phyloP scores from a whole-genome alignment of 257 asterid genomes.

The Solanum pinnatisectum region DNA sequence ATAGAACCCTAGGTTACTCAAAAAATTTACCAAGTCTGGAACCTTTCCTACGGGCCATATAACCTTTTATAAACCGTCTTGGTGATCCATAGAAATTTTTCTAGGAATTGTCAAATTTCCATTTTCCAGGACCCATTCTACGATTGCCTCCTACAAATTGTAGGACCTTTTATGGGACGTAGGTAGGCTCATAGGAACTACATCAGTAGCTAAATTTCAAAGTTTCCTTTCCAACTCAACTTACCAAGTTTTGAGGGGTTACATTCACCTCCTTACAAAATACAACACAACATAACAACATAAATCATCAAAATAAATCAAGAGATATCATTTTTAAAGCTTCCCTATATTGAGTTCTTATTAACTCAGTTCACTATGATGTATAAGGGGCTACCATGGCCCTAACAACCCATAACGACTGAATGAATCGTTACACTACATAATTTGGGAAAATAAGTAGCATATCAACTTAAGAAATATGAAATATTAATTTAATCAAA shows the following conservation, averaged over 20 bases:
- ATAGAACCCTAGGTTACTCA: too few species aligned
- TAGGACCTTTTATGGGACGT: not conserved
- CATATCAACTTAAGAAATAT: not conserved
- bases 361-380: not conserved
- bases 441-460: not conserved
- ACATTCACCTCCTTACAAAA: not conserved
- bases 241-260: too few species aligned
- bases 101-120: rapidly evolving
- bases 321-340: too few species aligned
- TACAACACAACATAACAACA: not conserved
- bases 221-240: not conserved
- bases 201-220: not conserved
- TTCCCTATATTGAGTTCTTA: not conserved
- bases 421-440: not conserved
- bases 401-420: not conserved
- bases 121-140: too few species aligned
- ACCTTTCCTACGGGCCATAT: too few species aligned
- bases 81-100: too few species aligned
- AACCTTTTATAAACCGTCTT: too few species aligned
- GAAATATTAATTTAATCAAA: not conserved
- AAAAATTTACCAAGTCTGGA: rapidly evolving
- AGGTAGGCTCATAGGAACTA: not conserved
- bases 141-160: not conserved
- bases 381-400: not conserved
- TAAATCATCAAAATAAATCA: not conserved